Evolutionary conservation across 805 yeast genomes (phyloP).

Genomic region (Teunomyces funiuensis): DNA sequence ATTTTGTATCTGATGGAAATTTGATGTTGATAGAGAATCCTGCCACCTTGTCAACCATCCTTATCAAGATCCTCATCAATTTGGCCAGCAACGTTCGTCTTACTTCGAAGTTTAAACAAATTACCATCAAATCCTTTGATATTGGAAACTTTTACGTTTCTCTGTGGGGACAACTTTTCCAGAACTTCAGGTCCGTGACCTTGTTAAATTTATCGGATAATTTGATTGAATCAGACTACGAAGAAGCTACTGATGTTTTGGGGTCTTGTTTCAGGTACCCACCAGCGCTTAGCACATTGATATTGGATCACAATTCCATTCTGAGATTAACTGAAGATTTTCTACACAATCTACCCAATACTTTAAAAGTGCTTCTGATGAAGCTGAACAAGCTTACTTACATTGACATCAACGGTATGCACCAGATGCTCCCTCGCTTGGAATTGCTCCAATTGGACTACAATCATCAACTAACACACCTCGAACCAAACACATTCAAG

Average conservation of each 20-base stretch:
- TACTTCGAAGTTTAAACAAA: slow-evolving; percentile 16
- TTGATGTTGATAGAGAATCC: slow-evolving; percentile 30
- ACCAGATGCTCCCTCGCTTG: background rate
- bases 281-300: slow-evolving; percentile 18
- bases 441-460: slow-evolving; percentile 10
- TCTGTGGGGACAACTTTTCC: slow-evolving; percentile 33
- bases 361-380: slow-evolving; percentile 25
- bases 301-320: slow-evolving; percentile 27
- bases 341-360: slow-evolving; percentile 26
- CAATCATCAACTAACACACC: slow-evolving; percentile 8
- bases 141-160: slow-evolving; percentile 31
- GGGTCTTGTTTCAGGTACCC: slow-evolving; percentile 26
- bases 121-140: slow-evolving; percentile 33
- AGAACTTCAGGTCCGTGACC: slow-evolving; percentile 20
- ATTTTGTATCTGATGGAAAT: slow-evolving; percentile 28
- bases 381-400: slow-evolving; percentile 16
- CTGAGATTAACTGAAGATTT: slow-evolving; percentile 17
- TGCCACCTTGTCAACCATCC: slow-evolving; percentile 27
- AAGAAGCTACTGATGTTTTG: slow-evolving; percentile 17
- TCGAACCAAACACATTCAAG: slow-evolving; percentile 11
- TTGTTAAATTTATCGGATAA: slow-evolving; percentile 27
- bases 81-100: slow-evolving; percentile 15
- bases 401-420: background rate
- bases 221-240: slow-evolving; percentile 16
- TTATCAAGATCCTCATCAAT: slow-evolving; percentile 28